A percentile compares a stretch with the other conserved stretches of the same genome.
Evolutionary conservation across 1,139 yeast genomes (phyloP).

Genomic region (Magnusiomyces paraingens): DNA sequence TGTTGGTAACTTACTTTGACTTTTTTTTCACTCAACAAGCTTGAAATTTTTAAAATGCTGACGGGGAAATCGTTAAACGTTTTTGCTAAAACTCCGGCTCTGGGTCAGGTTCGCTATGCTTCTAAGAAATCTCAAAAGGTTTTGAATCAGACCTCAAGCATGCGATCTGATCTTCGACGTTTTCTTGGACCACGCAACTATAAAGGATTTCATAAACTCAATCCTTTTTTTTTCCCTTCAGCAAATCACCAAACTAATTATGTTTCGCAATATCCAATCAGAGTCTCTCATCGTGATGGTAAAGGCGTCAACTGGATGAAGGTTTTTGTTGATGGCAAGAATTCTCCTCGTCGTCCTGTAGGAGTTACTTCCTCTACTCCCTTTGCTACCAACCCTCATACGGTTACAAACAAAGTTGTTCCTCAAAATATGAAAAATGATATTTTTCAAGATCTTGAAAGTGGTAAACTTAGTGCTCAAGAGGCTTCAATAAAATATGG

Average conservation of each 20-base stretch:
- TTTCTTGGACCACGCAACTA: constrained; percentile 80
- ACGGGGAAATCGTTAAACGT: constrained; percentile 6
- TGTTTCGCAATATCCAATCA: constrained; percentile 48
- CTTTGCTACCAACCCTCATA: constrained; percentile 66
- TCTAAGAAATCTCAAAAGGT: constrained; percentile 12
- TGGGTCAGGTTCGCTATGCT: constrained; percentile 15
- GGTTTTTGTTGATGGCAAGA: constrained; percentile 18
- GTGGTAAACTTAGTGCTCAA: constrained; percentile 51
- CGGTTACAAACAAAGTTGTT: constrained; percentile 60
- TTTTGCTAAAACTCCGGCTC: constrained; percentile 6
- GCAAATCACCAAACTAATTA: constrained; percentile 70
- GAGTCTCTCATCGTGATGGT: constrained; percentile 27
- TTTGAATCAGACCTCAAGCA: constrained; percentile 22
- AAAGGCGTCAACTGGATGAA: constrained; percentile 21
- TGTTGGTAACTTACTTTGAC: background rate
- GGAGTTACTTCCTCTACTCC: constrained; percentile 43
- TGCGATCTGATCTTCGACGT: constrained; percentile 38
- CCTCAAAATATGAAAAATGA: constrained; percentile 51
- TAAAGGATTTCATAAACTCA: constrained; percentile 74
- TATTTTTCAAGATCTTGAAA: constrained; percentile 49
- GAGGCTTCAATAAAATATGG: constrained; percentile 77
- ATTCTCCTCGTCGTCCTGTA: constrained; percentile 6
- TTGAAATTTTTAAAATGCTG: background rate
- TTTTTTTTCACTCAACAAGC: background rate
- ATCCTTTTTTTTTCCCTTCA: constrained; percentile 70